Base-by-base conservation (phyloP, 2,329 filamentous ascomycete genomes). In the Apiospora saccharicola region DNA sequence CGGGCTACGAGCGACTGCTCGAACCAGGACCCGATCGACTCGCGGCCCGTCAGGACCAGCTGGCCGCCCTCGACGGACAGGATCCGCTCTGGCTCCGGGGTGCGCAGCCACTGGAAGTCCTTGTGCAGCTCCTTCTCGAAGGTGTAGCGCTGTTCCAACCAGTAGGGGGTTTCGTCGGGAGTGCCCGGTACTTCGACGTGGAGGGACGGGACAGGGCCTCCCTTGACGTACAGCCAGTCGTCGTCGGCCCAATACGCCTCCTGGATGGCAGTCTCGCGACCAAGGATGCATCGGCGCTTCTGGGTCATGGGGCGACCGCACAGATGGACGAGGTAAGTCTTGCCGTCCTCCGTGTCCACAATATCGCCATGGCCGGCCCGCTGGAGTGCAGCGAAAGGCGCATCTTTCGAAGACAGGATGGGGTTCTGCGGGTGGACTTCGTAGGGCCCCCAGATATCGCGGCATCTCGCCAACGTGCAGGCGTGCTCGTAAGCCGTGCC, bases 171-270 rank as follows among this genome's bases (percentile, higher is more conserved):
- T 3, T 89, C 87, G 71, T 89, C 83, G n/a, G 83, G 81, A 0
- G 77, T 78, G 0, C 81, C 87, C 0, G 86, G 87, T 0, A 90
- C 79, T 16, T 89, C 85, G 43, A 90, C 87, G 70, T 82, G 79
- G 3, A 91, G 81, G 0, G 85, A 88, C 0, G 88, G 88, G 13
- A 88, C 83, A 0, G 88, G 88, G 0, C 89, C 89, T 71, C 87
- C 82, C 78, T 90, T 90, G 64, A 91, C 82, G 73, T 90, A 90
- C 4, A 91, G 82, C 90, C 90, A 91, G 76, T 89, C 89, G 67
- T 91, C 88, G 14, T 87, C 82, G 0, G 76, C 81, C 90, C 90
- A 91, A 77, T 85, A 87, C 0, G 86, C 88, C 75, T 90, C 87
- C 75, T 91, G 90, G 26, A 91, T 88, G 0, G 83, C 82, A 0